phyloP scores from a whole-genome alignment of 108 stramenopile genomes.

The Fistulifera pelliculosa region DNA sequence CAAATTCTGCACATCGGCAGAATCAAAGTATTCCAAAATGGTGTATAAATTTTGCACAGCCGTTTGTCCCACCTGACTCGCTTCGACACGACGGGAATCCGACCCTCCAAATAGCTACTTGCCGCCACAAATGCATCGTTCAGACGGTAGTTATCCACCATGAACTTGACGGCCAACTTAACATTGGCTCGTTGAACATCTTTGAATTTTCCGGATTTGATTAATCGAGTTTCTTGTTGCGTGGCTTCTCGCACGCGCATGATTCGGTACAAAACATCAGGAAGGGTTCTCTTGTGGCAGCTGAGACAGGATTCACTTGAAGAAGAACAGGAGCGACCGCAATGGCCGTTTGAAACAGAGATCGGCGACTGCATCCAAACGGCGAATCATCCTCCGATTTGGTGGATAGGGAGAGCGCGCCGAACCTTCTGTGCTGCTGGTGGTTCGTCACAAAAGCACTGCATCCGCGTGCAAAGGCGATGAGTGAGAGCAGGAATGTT shows the following conservation, averaged over 20 bases:
- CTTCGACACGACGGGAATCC: slow-evolving; percentile 29
- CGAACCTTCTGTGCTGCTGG: too few relatives aligned
- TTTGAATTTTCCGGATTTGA: slow-evolving; percentile 79
- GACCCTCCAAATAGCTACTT: slow-evolving; percentile 37
- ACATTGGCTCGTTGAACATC: slow-evolving; percentile 84
- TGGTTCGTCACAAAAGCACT: too few relatives aligned
- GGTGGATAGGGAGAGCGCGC: too few relatives aligned
- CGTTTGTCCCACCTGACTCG: slow-evolving; percentile 46
- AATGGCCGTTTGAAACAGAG: neutral
- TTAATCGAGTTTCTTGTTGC: slow-evolving; percentile 72
- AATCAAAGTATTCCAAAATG: slow-evolving; percentile 85
- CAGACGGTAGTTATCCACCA: slow-evolving; percentile 77
- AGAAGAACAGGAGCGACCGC: neutral
- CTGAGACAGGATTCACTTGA: neutral
- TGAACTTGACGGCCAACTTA: slow-evolving; percentile 81
- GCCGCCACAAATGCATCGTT: slow-evolving; percentile 64
- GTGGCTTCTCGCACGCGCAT: slow-evolving; percentile 77
- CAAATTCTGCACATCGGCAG: slow-evolving; percentile 67
- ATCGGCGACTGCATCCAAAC: neutral
- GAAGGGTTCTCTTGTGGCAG: slow-evolving; percentile 7
- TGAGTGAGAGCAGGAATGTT: too few relatives aligned
- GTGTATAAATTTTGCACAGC: slow-evolving; percentile 72
- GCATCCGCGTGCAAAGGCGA: too few relatives aligned
- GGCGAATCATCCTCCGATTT: too few relatives aligned
- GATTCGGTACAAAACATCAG: slow-evolving; percentile 40